Percentiles rank a stretch among this genome's conserved stretches.
Evolutionary conservation across 179 eudicot species (phyloP).

Genomic region (Amaranthus tricolor): DNA sequence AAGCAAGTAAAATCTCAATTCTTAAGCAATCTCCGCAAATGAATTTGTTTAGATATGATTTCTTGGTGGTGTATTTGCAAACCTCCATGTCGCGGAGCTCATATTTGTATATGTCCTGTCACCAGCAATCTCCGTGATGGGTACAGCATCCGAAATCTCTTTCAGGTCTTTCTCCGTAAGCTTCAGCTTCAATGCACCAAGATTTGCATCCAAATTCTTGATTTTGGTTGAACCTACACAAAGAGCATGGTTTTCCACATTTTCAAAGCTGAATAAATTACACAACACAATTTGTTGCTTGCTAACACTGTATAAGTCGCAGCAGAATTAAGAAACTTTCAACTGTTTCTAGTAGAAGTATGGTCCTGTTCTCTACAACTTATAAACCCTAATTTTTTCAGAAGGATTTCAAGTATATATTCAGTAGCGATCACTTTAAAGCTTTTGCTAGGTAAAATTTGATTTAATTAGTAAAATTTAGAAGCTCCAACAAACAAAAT

Average conservation of each 20-base stretch:
- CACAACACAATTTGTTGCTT: not conserved
- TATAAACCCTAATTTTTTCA: not conserved
- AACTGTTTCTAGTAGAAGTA: not conserved
- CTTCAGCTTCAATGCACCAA: constrained; percentile 45
- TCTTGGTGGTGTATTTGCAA: constrained; percentile 46
- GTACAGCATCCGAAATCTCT: constrained; percentile 54
- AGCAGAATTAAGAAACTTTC: not conserved
- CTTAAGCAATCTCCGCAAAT: not conserved
- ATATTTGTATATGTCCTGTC: constrained; percentile 34
- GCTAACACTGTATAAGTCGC: not conserved
- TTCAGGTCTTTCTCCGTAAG: constrained; percentile 46
- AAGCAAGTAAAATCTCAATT: too few species aligned
- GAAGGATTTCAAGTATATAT: too few species aligned
- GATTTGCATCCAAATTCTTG: constrained; percentile 53
- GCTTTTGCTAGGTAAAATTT: not conserved
- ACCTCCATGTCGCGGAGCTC: constrained; percentile 37
- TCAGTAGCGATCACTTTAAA: too few species aligned
- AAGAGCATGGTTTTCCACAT: not conserved
- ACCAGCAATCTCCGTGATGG: constrained; percentile 55
- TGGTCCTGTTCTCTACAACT: not conserved
- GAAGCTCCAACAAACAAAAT: too few species aligned
- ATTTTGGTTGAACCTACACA: constrained; percentile 56
- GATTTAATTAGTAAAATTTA: not conserved
- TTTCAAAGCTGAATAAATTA: not conserved
- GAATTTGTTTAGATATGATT: not conserved